Conservation (phyloP, 106 monocot genomes). For the Xerophyta viscosa region DNA sequence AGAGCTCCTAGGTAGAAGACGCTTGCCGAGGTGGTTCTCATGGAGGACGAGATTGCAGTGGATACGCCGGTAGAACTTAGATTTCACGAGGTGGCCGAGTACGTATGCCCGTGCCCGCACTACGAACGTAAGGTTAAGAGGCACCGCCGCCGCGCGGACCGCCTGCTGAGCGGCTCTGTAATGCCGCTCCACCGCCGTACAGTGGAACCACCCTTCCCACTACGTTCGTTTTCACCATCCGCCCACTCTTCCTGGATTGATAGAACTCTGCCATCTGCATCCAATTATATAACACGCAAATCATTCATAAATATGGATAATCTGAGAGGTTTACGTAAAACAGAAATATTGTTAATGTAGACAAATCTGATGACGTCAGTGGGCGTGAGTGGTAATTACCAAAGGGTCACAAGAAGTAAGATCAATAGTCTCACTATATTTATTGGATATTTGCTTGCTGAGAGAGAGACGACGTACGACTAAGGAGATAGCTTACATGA, state of each 20-base stretch:
- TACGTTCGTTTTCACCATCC: conserved; percentile 34
- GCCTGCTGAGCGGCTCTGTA: conserved; percentile 40
- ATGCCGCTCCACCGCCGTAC: conserved; percentile 69
- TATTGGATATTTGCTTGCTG: no score
- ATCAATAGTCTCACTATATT: no score
- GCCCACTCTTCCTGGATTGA: conserved; percentile 56
- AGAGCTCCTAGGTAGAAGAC: conserved; percentile 10
- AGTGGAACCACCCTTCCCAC: conserved; percentile 49
- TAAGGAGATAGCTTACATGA: conserved; percentile 21
- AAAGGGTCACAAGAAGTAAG: no score
- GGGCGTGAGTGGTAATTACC: no score
- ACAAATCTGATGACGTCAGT: no score
- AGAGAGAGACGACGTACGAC: no score
- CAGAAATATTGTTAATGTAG: not conserved
- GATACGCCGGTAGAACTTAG: conserved; percentile 76
- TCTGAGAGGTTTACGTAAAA: not conserved
- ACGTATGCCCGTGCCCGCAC: conserved; percentile 58
- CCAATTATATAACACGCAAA: not conserved
- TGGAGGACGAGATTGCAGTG: conserved; percentile 41
- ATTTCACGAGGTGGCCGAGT: conserved; percentile 62
- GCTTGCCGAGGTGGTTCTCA: conserved; percentile 49
- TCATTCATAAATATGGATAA: not conserved
- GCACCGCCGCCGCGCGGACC: conserved; percentile 36
- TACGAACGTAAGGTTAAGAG: conserved; percentile 47
- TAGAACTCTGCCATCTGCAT: conserved; percentile 79